Base-by-base conservation (phyloP, 108 stramenopile genomes). In the Cylindrotheca fusiformis region DNA sequence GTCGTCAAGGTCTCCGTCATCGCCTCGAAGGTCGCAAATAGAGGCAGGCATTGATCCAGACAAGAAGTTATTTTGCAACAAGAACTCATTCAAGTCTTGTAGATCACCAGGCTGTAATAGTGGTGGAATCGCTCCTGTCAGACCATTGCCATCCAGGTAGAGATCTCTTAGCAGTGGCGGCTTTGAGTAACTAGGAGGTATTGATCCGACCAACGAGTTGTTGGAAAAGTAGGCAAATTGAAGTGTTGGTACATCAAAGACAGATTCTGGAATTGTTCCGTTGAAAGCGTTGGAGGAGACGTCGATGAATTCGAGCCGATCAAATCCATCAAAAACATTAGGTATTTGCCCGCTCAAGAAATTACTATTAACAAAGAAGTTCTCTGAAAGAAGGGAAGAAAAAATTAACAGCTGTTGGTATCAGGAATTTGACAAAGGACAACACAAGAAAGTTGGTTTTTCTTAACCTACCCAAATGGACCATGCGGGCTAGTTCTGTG, bases 121-220 rank as follows among this genome's bases (percentile, higher is more conserved):
- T 3, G 31, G n/a, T 46, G 81, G 74, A 25, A 90, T 62, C 0
- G 71, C 75, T 14, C 88, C 88, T 21, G 72, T 55, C 32, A 90
- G 57, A 3, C 57, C 56, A 51, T 86, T 90, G 50, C 84, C 76
- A 47, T 82, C 68, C 30, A 90, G 26, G 47, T 72, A 78, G 17
- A 90, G 67, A 60, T 78, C 77, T 47, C 65, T 55, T 36, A 85
- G 46, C 32, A 65, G 33, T 14, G 71, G 18, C 18, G 76, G 59
- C 32, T 58, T 49, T 2, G 67, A 56, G 48, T 60, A 65, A 17
- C 47, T 62, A 17, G 47, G 24, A 14, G 94, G 92, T 55, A 95
- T 91, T n/a, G 74, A 65, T 2, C 94, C 94, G 18, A 69, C 54
- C 6, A 95, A 79, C 2, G 56, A 55, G 63, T 95, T 95, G 46